Conservation (phyloP, 768 basidiomycete species). For the Boletus rufocinnamomeus region DNA sequence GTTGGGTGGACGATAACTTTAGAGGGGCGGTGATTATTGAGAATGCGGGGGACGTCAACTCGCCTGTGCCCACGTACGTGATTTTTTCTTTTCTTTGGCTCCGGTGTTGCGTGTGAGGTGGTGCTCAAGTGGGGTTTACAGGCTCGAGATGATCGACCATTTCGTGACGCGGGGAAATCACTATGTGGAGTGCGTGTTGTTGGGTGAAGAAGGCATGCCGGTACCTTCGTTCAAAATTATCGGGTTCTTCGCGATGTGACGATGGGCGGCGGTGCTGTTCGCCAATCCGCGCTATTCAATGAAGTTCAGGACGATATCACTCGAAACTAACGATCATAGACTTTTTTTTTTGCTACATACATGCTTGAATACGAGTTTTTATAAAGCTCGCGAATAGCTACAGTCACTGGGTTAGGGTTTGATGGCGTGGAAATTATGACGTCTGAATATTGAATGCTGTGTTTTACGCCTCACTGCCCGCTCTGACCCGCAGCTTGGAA, state of each 20-base stretch:
- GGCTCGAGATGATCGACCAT: constrained; percentile 84
- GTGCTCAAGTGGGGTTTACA: constrained; percentile 31
- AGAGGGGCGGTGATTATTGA: constrained; percentile 72
- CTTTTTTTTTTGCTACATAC: neutral
- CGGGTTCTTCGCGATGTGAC: constrained; percentile 81
- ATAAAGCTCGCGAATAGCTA: too few relatives aligned
- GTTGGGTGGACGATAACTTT: constrained; percentile 98
- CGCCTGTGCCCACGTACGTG: constrained; percentile 68
- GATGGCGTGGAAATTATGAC: constrained; percentile 31
- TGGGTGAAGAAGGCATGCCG: constrained; percentile 83
- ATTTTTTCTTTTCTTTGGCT: neutral
- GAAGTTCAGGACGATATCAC: neutral
- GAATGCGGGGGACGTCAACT: constrained; percentile 69
- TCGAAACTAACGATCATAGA: constrained; percentile 6
- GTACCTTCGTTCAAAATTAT: constrained; percentile 88
- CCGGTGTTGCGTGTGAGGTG: neutral
- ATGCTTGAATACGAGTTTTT: neutral
- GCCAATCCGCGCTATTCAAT: neutral
- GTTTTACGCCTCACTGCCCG: neutral
- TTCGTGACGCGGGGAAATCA: constrained; percentile 87
- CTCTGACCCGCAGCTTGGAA: neutral
- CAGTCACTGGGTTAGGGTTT: constrained; percentile 11
- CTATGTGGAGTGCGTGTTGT: constrained; percentile 85
- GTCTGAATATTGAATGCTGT: constrained; percentile 16
- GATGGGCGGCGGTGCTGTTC: neutral